A percentile compares a stretch with the other conserved stretches of the same genome.
Evolutionary conservation across 441 rosid genomes (phyloP).

Genomic region (Corymbia citriodora): DNA sequence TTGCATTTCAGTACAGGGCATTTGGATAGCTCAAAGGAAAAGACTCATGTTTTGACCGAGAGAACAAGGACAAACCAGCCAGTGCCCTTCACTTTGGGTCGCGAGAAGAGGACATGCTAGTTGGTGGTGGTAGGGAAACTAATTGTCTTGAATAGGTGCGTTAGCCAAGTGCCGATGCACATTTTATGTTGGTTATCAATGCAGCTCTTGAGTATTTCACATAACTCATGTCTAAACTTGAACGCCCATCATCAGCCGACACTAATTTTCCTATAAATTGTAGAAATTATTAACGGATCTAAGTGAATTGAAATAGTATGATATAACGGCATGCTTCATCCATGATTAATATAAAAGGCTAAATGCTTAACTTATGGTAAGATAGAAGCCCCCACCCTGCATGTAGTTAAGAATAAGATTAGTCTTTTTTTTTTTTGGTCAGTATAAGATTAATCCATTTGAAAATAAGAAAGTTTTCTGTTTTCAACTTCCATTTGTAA

Average conservation of each 20-base stretch:
- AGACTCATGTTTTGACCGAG: background rate
- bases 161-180: background rate
- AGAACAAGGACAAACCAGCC: background rate
- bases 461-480: background rate
- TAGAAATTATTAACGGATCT: background rate
- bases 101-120: background rate
- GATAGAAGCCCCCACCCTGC: background rate
- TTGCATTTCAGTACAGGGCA: background rate
- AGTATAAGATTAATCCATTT: background rate
- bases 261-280: background rate
- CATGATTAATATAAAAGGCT: background rate
- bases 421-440: background rate
- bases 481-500: background rate
- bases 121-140: background rate
- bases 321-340: background rate
- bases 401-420: background rate
- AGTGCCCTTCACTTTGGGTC: background rate
- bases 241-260: background rate
- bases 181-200: background rate
- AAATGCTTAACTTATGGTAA: background rate
- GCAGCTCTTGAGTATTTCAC: background rate
- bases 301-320: background rate
- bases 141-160: background rate
- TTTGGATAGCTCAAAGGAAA: background rate
- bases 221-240: background rate